phyloP scores from a whole-genome alignment of 805 yeast species.

The Ogataea nitratoaversa region DNA sequence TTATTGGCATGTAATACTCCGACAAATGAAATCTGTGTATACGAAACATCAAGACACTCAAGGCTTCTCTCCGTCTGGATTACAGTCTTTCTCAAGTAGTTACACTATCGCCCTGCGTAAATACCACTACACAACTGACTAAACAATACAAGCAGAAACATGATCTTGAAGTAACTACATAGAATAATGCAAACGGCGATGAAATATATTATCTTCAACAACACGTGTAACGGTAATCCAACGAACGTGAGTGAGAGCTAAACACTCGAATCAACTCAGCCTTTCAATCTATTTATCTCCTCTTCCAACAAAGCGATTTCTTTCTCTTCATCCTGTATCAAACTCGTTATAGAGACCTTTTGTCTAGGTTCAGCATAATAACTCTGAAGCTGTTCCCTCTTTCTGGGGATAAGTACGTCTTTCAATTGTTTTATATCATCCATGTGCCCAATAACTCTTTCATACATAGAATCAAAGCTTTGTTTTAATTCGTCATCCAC shows the following conservation, averaged over 20 bases:
- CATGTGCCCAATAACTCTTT: neutral
- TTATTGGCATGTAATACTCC: no score
- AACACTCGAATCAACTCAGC: neutral
- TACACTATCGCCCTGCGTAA: no score
- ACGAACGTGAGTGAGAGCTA: neutral
- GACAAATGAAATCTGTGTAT: no score
- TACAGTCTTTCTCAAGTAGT: no score
- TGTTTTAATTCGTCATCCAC: neutral
- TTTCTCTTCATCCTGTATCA: conserved; percentile 41
- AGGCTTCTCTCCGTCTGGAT: no score
- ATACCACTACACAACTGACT: no score
- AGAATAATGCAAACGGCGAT: no score
- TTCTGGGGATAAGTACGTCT: neutral
- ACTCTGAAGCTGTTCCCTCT: neutral
- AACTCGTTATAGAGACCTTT: conserved; percentile 27
- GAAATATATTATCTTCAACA: no score
- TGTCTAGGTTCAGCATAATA: neutral
- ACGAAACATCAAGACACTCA: no score
- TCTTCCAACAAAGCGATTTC: conserved; percentile 42
- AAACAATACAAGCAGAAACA: no score
- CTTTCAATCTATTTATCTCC: conserved; percentile 22
- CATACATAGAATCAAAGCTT: neutral
- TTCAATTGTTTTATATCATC: neutral
- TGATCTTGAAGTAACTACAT: no score
- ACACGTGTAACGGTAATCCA: neutral